These are phyloP conservation scores for Mucor mucedo DNA, from an alignment of 371 early-diverging fungal genomes.

Conservation along the genomic window DNA sequence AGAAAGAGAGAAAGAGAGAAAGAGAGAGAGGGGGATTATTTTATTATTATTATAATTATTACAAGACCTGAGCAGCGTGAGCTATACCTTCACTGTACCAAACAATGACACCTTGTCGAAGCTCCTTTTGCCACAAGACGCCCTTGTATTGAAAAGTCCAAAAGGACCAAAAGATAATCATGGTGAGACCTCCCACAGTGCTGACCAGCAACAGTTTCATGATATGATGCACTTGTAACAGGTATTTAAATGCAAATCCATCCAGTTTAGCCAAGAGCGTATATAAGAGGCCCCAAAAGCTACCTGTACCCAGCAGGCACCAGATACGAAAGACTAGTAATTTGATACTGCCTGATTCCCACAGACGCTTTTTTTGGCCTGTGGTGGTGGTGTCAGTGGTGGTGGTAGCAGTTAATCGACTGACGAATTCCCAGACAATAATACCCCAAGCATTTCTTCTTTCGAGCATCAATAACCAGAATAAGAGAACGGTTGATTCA, in stretches of 20 bases:
- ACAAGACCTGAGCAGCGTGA: constrained; percentile 49
- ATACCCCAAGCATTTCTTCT: constrained; percentile 70
- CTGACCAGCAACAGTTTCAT: constrained; percentile 54
- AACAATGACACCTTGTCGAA: constrained; percentile 66
- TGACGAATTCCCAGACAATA: constrained; percentile 66
- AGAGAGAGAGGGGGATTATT: not conserved
- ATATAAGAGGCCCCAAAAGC: constrained; percentile 64
- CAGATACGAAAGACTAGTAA: constrained; percentile 56
- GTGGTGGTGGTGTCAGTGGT: too few species aligned
- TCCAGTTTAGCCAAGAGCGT: constrained; percentile 54
- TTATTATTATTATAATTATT: constrained; percentile 19
- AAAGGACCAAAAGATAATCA: constrained; percentile 70
- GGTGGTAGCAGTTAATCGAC: constrained; percentile 42
- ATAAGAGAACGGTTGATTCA: constrained; percentile 34
- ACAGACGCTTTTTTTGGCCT: constrained; percentile 6
- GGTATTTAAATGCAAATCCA: constrained; percentile 48
- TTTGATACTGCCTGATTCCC: constrained; percentile 38
- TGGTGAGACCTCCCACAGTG: constrained; percentile 56
- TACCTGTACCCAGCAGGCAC: constrained; percentile 64
- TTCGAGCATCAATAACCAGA: constrained; percentile 61
- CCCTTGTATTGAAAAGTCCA: constrained; percentile 74
- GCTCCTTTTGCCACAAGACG: constrained; percentile 65
- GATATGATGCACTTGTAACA: constrained; percentile 47
- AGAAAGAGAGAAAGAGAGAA: constrained; percentile 2
- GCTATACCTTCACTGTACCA: constrained; percentile 61